Evolutionary conservation across 2,329 filamentous ascomycete species (phyloP), one percentile per base, ranked within the genome.

Genomic region (Pseudophaeomoniella oleicola): DNA sequence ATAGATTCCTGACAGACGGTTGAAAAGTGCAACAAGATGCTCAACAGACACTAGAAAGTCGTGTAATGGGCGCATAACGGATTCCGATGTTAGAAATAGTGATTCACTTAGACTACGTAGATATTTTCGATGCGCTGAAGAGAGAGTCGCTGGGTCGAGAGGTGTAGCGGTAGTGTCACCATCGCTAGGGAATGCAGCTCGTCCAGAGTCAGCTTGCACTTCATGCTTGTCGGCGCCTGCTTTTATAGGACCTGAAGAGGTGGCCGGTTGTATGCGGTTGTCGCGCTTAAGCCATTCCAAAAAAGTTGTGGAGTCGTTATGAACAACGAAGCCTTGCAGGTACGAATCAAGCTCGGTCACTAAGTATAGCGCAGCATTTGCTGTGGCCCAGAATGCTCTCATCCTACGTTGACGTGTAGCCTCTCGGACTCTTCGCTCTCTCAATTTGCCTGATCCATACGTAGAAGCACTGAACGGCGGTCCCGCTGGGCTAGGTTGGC

Each of bases 361-460:
- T 46, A 96, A 81, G 59, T 94, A 94, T 3, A 93, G 73, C 2
- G 84, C 80, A 2, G 86, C 82, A 50, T 82, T 86, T 46, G 81
- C 80, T 0, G 84, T 92, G 0, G 86, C 88, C 90, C 90, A 98
- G 1, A 88, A 72, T 43, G 77, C 80, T 12, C 90, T 75, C 69
- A 93, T 81, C 1, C 72, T 69, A 19, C 68, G 66, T 3, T 72
- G 69, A 13, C 88, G 71, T 12, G 62, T 53, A 16, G 74, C 73
- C 45, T 77, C 72, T 35, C 81, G 71, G 46, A 72, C 61, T 17
- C 85, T 72, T 9, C 81, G 68, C 15, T 71, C 61, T 16, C 62
- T 63, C 12, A 83, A 69, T 42, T 72, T 71, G 13, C 69, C 66
- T 39, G 72, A 67, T 1, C 79, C 78, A 19, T 67, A 65, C 18